Evolutionary conservation across 495 filamentous ascomycete species (phyloP).

Genomic region (Penicillium arizonense): DNA sequence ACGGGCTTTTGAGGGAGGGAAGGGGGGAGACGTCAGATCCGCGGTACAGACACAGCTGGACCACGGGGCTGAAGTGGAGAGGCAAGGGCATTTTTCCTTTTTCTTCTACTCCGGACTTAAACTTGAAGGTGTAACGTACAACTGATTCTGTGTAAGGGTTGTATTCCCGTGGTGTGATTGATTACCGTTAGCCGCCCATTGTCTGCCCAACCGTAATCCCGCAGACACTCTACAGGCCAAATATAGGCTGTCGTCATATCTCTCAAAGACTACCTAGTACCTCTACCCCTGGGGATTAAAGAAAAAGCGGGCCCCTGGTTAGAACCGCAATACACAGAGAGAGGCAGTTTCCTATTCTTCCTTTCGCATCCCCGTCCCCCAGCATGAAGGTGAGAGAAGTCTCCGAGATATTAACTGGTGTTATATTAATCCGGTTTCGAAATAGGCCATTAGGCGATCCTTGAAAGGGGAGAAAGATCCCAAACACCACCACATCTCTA

Average conservation of each 20-base stretch:
- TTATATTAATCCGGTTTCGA: constrained; percentile 13
- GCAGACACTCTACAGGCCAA: too few relatives aligned
- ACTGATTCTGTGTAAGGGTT: too few relatives aligned
- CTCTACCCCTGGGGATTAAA: too few relatives aligned
- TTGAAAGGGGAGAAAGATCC: constrained; percentile 82
- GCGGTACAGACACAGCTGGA: background rate
- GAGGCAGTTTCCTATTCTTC: constrained; percentile 13
- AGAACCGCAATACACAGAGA: constrained; percentile 21
- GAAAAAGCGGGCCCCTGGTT: constrained; percentile 23
- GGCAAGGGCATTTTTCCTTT: background rate
- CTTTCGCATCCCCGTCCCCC: constrained; percentile 8
- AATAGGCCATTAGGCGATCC: constrained; percentile 76
- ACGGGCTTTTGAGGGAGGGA: background rate
- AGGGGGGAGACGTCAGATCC: background rate
- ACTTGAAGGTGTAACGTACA: too few relatives aligned
- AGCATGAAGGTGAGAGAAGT: constrained; percentile 25
- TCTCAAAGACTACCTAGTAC: too few relatives aligned
- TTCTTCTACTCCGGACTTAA: background rate
- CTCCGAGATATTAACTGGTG: constrained; percentile 11
- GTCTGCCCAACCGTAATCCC: too few relatives aligned
- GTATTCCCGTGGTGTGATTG: too few relatives aligned
- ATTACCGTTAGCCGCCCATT: too few relatives aligned
- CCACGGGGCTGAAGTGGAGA: constrained; percentile 1
- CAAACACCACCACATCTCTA: constrained; percentile 76
- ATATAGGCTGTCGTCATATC: too few relatives aligned